Evolutionary conservation across 306 rosid genomes (phyloP).

Genomic region (Urtica urens): DNA sequence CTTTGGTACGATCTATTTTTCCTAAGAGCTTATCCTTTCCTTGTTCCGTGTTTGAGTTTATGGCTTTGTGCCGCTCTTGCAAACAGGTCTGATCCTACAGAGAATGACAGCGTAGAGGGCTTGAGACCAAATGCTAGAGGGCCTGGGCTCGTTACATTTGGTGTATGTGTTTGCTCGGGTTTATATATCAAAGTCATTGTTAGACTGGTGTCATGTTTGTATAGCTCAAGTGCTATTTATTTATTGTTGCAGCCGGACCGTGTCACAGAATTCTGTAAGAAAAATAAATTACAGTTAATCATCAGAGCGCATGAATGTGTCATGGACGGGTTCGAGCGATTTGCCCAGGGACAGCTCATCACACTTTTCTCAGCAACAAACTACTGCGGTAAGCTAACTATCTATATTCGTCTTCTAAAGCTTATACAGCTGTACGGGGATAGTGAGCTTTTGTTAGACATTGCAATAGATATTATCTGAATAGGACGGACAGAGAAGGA

Average conservation of each 20-base stretch:
- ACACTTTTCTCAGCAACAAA: constrained; percentile 98
- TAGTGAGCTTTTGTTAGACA: constrained; percentile 5
- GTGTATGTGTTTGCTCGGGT: constrained; percentile 41
- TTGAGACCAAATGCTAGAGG: constrained; percentile 99
- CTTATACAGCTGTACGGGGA: too few relatives aligned
- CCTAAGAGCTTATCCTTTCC: too few relatives aligned
- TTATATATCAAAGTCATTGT: not conserved
- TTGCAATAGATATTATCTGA: too few relatives aligned
- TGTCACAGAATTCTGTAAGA: constrained; percentile 91
- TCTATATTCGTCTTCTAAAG: not conserved
- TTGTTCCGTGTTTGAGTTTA: not conserved
- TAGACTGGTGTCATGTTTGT: too few relatives aligned
- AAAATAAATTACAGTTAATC: constrained; percentile 86
- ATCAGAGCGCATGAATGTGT: constrained; percentile 99
- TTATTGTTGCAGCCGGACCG: constrained; percentile 85
- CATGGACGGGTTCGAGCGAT: constrained; percentile 98
- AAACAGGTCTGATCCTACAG: constrained; percentile 98
- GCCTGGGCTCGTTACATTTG: constrained; percentile 96
- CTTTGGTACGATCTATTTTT: constrained; percentile 41
- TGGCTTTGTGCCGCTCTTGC: constrained; percentile 13
- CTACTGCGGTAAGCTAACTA: constrained; percentile 81
- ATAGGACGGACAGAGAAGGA: not conserved
- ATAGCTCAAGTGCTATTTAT: not conserved
- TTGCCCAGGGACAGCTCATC: constrained; percentile 97
- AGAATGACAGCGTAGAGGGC: constrained; percentile 95